Evolutionary conservation across 1,139 yeast genomes (phyloP), one percentile per base, ranked within the genome.

Genomic region (Debaryomyces sp.): DNA sequence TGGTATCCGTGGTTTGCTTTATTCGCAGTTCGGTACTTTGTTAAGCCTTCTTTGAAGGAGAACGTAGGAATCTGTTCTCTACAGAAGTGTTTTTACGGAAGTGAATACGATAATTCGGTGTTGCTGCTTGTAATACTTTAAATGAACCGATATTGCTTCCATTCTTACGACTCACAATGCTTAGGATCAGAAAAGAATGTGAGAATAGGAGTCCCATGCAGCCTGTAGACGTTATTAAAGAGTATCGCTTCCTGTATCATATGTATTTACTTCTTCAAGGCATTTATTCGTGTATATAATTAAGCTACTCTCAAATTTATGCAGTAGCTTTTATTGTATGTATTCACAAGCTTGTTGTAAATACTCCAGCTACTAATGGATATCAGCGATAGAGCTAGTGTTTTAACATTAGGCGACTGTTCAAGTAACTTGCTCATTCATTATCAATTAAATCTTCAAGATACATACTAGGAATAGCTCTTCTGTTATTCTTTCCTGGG

Each of bases 401-500:
- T 7, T 22, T 5, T 32, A 17, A 6, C 18, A 32, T 32, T n/a
- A 32, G 35, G 21, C 30, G 30, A 6, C 30, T 12, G 13, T 1
- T 12, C 6, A 12, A 12, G 6, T 27, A 26, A 26, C 29, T 26
- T 12, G 8, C 35, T 30, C 30, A 33, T 38, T 60, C 62, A 43
- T 63, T 62, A 51, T 78, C 83, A 52, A 82, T 75, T 70, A 82
- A 74, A 54, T 78, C 80, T 44, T 82, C 86, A 59, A 82, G 72
- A 57, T 77, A 81, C 77, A 78, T 76, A 53, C 84, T 78, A 32
- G 87, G 87, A 43, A 79, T 72, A 6, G 80, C 65, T 54, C 64
- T 71, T 54, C 77, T 68, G 38, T 54, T 58, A 2, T 50, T 42
- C 38, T 51, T 51, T 30, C 36, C 36, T 8, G 52, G 50, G 5